Evolutionary conservation across 805 yeast species (phyloP), one percentile per base, ranked within the genome.

Genomic region (Zygosaccharomyces siamensis): DNA sequence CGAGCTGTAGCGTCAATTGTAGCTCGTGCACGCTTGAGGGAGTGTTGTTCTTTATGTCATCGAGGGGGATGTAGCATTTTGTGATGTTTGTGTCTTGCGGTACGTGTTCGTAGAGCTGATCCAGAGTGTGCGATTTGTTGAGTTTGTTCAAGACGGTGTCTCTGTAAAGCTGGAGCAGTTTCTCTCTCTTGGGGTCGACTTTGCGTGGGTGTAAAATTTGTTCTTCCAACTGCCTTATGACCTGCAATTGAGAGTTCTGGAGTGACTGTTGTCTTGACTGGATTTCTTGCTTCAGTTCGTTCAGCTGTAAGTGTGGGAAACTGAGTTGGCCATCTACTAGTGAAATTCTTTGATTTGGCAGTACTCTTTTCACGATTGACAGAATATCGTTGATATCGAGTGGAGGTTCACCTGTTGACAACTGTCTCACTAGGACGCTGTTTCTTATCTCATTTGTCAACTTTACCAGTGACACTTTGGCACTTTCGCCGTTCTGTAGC

Each of bases 121-220:
- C 62, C 28, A 60, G 47, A 7, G 53, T 53, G 10, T 30, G 44
- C 26, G 50, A 55, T 35, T 53, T 54, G 50, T 45, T 48, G 37
- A 64, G 51, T 45, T 61, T 63, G 54, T 64, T 64, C 42, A 64
- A 43, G 24, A 64, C 63, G 10, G 69, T 64, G 45, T 64, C 69
- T 16, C 69, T 52, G 48, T 64, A 64, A 20, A 64, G 48, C 35
- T 58, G 64, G 30, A 64, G 49, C 20, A 64, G 48, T 45, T 63
- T 62, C 48, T 62, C 66, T 38, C 64, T 50, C 48, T 56, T 61
- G 2, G 66, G 64, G 31, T 62, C 67, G n/a, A 54, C 50, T 20
- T 31, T 28, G 20, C 23, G 47, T 20, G 48, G 54, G 35, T 39
- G 48, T 28, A 49, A n/a, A n/a, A 62, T 54, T 20, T 54, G 54